Percentiles rank a stretch among this genome's conserved stretches.
Evolutionary conservation across 208 protist genomes (phyloP).

Genomic region (Trypanosoma scelopori): DNA sequence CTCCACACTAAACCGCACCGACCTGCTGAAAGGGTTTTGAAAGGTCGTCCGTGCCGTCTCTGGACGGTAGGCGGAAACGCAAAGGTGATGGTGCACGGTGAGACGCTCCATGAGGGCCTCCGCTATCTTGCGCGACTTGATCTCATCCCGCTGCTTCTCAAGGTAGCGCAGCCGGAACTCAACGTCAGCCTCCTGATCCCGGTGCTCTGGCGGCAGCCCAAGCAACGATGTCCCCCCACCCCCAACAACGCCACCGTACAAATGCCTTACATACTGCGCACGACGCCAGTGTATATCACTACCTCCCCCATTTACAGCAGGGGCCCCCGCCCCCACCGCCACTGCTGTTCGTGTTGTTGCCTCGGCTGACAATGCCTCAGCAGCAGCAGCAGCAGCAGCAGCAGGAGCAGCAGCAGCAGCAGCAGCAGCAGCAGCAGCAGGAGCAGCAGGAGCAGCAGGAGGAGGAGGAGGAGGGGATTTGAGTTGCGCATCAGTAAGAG

Average conservation of each 20-base stretch:
- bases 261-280: constrained; percentile 58
- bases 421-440: too few relatives aligned
- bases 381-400: too few relatives aligned
- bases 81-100: constrained; percentile 62
- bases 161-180: constrained; percentile 78
- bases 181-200: constrained; percentile 46
- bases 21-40: constrained; percentile 56
- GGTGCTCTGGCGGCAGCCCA: constrained; percentile 56
- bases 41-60: constrained; percentile 64
- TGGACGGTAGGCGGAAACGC: constrained; percentile 56
- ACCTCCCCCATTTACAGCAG: neutral
- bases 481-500: neutral
- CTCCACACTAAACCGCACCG: constrained; percentile 76
- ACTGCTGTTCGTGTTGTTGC: neutral
- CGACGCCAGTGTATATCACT: constrained; percentile 61
- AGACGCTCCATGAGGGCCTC: constrained; percentile 68
- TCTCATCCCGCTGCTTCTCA: constrained; percentile 70
- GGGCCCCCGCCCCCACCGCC: neutral
- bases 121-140: constrained; percentile 76
- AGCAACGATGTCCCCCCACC: constrained; percentile 32
- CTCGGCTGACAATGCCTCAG: neutral
- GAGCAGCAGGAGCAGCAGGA: too few relatives aligned
- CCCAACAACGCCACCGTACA: constrained; percentile 21
- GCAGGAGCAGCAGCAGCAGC: too few relatives aligned
- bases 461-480: constrained; percentile 1